Base-by-base conservation (phyloP, 2,329 filamentous ascomycete species). In the Colletotrichum sp. region DNA sequence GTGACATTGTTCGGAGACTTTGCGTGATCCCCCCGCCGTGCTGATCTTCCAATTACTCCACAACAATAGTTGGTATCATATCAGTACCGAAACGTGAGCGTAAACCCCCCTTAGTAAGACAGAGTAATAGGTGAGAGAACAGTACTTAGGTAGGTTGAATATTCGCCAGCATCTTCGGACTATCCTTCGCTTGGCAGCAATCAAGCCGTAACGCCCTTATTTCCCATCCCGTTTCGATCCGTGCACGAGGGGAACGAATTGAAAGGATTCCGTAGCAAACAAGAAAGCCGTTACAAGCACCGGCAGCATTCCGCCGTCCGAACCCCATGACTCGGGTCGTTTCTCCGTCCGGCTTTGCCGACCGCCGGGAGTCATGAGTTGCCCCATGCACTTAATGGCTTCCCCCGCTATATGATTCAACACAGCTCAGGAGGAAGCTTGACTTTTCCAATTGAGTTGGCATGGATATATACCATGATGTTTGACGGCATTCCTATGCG, bases 331-430 rank as follows among this genome's bases (percentile, higher is more conserved):
- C 48, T 57, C 26, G 18, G 48, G n/a, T 15, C 16, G n/a, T 15
- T 62, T n/a, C 28, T 62, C 59, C 59, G 59, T 32, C 59, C 59
- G 59, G 59, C 59, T 22, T 63, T n/a, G 59, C 59, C 59, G 59
- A 63, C 13, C 59, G 59, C 59, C 59, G 30, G 59, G 26, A 62
- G 44, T 52, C 44, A 52, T 32, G 12, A 16, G 3, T 10, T 52
- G 18, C 59, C 59, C 59, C 59, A 34, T 15, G 59, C n/a, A n/a
- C 30, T 34, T 13, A 28, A 34, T 26, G n/a, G 30, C 8, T 16
- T 63, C 10, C n/a, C 12, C 44, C 10, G n/a, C 6, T 22, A 13
- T 52, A 52, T 24, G 2, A 22, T 52, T 52, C n/a, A 24, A 22
- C 6, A 13, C 44, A 13, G n/a, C 10, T 22, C 10, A 52, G 44